Conservation (phyloP, 1,284 basidiomycete genomes). For the Sutorius eximius region DNA sequence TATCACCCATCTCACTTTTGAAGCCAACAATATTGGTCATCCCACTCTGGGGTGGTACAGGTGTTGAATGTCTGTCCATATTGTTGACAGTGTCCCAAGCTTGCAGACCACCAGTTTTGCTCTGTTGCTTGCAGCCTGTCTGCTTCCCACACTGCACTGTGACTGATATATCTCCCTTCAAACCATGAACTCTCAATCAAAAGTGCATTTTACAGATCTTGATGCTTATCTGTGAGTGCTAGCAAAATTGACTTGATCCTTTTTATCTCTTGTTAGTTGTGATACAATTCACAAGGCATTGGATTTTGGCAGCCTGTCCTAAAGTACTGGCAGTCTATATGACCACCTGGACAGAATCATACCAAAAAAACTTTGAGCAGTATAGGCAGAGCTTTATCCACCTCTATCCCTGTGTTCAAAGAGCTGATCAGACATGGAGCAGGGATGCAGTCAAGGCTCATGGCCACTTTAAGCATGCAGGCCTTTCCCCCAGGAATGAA, state of each 20-base stretch:
- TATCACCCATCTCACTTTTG: not conserved
- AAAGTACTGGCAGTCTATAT: constrained; percentile 19
- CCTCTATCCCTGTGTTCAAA: not conserved
- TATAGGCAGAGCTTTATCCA: constrained; percentile 15
- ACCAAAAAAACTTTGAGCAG: constrained; percentile 13
- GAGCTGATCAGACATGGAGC: not conserved
- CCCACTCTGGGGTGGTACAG: not conserved
- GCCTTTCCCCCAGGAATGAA: constrained; percentile 21
- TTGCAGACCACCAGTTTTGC: constrained; percentile 21
- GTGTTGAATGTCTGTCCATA: constrained; percentile 16
- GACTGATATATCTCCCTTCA: constrained; percentile 12
- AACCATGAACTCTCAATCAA: constrained; percentile 11
- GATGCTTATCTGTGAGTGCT: not conserved
- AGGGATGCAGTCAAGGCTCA: constrained; percentile 21
- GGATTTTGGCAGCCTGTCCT: constrained; percentile 12
- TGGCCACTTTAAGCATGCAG: constrained; percentile 8
- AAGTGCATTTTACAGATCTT: constrained; percentile 1
- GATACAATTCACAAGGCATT: constrained; percentile 9
- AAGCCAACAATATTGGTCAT: not conserved
- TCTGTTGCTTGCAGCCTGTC: constrained; percentile 14
- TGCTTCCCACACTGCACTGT: constrained; percentile 19
- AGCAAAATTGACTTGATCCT: not conserved
- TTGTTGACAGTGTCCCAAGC: constrained; percentile 18
- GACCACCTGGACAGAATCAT: constrained; percentile 23
- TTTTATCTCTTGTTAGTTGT: constrained; percentile 8